Conservation (phyloP, 345 rosid species). For the Cardamine resedifolia region DNA sequence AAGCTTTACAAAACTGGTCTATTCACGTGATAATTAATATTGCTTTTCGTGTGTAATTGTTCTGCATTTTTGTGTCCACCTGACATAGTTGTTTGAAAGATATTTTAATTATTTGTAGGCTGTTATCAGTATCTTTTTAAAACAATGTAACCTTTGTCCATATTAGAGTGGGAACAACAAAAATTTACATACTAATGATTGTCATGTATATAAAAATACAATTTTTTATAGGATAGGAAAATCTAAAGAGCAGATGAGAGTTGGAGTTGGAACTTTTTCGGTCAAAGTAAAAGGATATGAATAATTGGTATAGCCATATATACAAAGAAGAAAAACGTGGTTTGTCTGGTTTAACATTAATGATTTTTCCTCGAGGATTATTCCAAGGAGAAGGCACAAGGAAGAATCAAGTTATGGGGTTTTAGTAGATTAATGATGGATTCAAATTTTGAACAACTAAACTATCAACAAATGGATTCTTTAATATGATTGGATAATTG, state of each 20-base stretch:
- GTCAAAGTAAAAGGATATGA: not conserved
- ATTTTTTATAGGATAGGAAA: not conserved
- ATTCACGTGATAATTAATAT: not conserved
- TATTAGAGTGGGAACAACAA: not conserved
- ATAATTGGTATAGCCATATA: not conserved
- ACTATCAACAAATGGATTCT: not conserved
- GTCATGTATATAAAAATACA: not conserved
- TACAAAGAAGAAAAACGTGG: not conserved
- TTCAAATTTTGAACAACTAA: not conserved
- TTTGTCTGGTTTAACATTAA: not conserved
- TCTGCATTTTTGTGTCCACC: not conserved
- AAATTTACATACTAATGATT: not conserved
- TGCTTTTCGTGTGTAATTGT: not conserved
- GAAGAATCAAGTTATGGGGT: not conserved
- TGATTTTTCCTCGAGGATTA: not conserved
- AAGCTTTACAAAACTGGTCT: not conserved
- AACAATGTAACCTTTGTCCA: not conserved
- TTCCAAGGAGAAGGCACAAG: not conserved
- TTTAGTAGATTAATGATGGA: too few species aligned
- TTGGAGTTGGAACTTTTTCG: not conserved
- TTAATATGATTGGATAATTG: not conserved
- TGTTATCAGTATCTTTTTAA: not conserved
- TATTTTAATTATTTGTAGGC: not conserved
- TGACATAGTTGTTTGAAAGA: not conserved
- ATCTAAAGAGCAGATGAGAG: not conserved